Evolutionary conservation across 2,329 filamentous ascomycete genomes (phyloP), one percentile per base, ranked within the genome.

Genomic region (Ceratocystis smalleyi): DNA sequence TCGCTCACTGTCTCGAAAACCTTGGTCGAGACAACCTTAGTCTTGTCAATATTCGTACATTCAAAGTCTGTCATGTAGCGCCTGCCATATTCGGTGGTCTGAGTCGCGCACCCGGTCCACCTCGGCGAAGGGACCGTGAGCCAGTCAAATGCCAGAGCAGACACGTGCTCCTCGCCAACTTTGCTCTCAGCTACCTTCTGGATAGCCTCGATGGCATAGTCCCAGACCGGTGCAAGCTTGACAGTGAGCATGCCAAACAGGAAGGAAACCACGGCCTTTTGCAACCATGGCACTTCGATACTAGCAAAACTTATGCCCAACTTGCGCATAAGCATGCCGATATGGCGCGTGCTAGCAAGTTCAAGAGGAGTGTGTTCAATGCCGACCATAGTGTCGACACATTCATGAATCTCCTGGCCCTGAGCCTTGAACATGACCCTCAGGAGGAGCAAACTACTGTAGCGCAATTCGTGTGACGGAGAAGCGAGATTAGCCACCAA

Each of bases 221-320:
- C 89, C 89, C 92, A 96, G 5, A 95, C 78, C 43, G 90, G 90
- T 0, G 91, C 83, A 68, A 96, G 79, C 69, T 87, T 89, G 60
- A 95, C 84, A 0, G 91, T 94, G 66, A 97, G 80, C 74, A 96
- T 81, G 60, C 94, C 94, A 69, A 96, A 96, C 69, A 90, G 85
- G 70, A 91, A 97, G 0, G 83, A 80, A 0, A 91, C 88, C 35
- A 97, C 81, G 5, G 90, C 83, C 69, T 82, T 80, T 66, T 82
- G 79, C 68, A 95, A 75, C 83, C 86, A 88, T 1, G 81, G 81
- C 45, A 82, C 78, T 1, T 78, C 76, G 8, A 86, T 71, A 27
- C 81, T 77, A 5, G 80, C 75, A 71, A 94, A 95, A 35, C 75
- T 75, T 63, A 79, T 75, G 15, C 86, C 79, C 54, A 96, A 79